A percentile compares a stretch with the other conserved stretches of the same genome.
Evolutionary conservation across 176 grass and related monocot genomes (phyloP).

Genomic region (Echinochloa phyllopogon): DNA sequence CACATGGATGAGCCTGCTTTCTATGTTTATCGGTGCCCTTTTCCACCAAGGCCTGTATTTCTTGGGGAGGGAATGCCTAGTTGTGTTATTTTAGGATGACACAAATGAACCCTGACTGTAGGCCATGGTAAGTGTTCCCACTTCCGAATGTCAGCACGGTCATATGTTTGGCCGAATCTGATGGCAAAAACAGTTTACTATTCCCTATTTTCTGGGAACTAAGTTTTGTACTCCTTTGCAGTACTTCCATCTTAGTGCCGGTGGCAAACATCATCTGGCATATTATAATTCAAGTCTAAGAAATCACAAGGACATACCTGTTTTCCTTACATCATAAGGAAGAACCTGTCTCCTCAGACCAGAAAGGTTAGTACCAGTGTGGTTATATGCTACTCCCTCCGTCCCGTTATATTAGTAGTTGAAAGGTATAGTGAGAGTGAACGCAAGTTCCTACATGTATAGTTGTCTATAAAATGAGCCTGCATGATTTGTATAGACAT

Average conservation of each 20-base stretch:
- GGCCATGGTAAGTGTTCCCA: constrained; percentile 12
- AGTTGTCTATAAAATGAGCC: background rate
- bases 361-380: constrained; percentile 5
- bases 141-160: background rate
- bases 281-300: background rate
- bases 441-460: constrained; percentile 18
- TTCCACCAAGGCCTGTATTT: background rate
- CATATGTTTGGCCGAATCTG: background rate
- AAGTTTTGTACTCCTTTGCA: constrained; percentile 14
- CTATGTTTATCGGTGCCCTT: background rate
- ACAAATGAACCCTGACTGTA: background rate
- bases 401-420: too few relatives aligned
- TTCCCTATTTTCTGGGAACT: constrained; percentile 7
- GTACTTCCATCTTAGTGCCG: constrained; percentile 19
- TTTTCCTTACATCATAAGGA: background rate
- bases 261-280: constrained; percentile 7
- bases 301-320: background rate
- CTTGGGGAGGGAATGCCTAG: background rate
- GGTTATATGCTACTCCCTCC: background rate
- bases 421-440: constrained; percentile 12
- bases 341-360: constrained; percentile 2
- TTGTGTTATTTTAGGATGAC: constrained; percentile 9
- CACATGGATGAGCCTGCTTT: constrained; percentile 31
- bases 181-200: background rate
- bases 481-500: constrained; percentile 22